Evolutionary conservation across 2,329 filamentous ascomycete species (phyloP), one percentile per base, ranked within the genome.

Genomic region (Paramyrothecium sp.): DNA sequence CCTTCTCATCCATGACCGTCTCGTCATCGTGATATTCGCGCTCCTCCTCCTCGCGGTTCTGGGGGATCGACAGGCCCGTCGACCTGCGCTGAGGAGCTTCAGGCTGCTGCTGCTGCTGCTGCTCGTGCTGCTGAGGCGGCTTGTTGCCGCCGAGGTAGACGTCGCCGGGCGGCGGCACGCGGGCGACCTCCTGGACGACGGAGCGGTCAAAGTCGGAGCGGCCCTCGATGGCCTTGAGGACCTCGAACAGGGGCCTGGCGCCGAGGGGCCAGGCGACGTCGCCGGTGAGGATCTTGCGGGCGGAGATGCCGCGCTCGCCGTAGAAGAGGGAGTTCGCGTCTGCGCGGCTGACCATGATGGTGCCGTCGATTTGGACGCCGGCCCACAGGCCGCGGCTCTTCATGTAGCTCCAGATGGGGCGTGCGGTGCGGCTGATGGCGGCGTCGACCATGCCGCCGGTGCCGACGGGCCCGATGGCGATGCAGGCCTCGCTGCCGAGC

Each of bases 301-400:
- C 71, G 0, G 70, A 65, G 50, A 78, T 75, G n/a, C 67, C 66
- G 13, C 67, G 67, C 60, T 91, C 81, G 17, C 86, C 84, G 68
- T 93, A 95, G 64, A 94, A 94, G 11, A 83, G 81, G 59, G 89
- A 87, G 67, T 95, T 95, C 67, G 92, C 91, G 63, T 92, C 91
- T 0, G 81, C 84, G 21, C 91, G 82, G 66, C 91, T 88, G 53
- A 93, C 86, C 47, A 94, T 80, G 19, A 94, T 81, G 0, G 90
- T 93, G 2, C 91, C 91, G 63, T 94, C 90, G n/a, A 93, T 80
- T 62, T 92, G 89, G 0, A 93, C 82, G 13, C 90, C 89, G 1
- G 88, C 89, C 69, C 92, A 94, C 57, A 94, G 82, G 1, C 91
- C 91, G 33, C 90, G 82, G 60, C 86, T 90, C 76, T 94, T 94